Percentiles rank a stretch among this genome's conserved stretches.
Conservation (phyloP, 129 eudicot species). For the Sambucus nigra region DNA sequence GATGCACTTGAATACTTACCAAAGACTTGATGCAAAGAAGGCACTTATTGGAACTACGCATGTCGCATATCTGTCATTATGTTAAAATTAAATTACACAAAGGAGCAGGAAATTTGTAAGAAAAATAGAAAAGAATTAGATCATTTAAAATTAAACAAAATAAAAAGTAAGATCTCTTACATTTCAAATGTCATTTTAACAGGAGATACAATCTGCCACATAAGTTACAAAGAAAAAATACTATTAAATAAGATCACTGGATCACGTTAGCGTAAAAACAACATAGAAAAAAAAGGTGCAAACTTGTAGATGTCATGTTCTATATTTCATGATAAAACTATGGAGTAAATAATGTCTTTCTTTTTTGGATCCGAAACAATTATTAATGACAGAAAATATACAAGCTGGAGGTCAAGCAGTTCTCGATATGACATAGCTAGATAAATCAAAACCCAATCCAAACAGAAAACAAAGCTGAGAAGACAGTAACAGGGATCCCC, state of each 20-base stretch:
- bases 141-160: neutral
- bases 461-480: no score
- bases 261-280: neutral
- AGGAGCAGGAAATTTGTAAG: neutral
- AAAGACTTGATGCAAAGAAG: conserved; percentile 96
- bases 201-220: conserved; percentile 81
- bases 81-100: neutral
- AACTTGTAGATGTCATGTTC: neutral
- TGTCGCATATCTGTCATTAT: conserved; percentile 65
- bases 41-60: conserved; percentile 97
- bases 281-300: neutral
- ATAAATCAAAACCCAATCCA: no score
- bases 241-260: conserved; percentile 6
- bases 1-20: conserved; percentile 37
- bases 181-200: conserved; percentile 95
- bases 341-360: no score
- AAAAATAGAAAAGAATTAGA: neutral
- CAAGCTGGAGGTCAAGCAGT: no score
- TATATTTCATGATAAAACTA: neutral
- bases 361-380: no score
- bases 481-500: no score
- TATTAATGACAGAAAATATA: no score
- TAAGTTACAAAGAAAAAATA: conserved; percentile 6
- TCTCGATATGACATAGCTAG: no score
- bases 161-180: conserved; percentile 35